phyloP scores from a whole-genome alignment of 75 land plant genomes.

The Pinus tabuliformis region DNA sequence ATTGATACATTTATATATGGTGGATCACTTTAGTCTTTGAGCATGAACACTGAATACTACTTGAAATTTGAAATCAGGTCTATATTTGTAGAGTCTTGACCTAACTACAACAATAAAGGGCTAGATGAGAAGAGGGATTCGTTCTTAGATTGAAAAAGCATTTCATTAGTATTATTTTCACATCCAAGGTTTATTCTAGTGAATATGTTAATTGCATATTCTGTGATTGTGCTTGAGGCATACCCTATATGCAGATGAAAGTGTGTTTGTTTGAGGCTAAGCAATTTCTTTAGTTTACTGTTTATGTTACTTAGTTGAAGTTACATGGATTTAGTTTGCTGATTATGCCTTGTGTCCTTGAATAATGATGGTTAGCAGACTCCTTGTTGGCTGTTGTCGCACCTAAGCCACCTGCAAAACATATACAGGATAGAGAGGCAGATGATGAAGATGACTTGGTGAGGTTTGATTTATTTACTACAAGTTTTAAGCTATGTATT shows the following conservation, averaged over 20 bases:
- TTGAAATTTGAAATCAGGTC: too few species aligned
- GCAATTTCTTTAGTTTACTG: background rate
- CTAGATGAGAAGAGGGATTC: too few species aligned
- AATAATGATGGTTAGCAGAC: constrained; percentile 41
- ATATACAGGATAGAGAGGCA: constrained; percentile 38
- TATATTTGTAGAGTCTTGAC: too few species aligned
- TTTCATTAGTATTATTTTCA: too few species aligned
- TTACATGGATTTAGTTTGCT: background rate
- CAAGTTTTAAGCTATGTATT: background rate
- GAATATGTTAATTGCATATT: too few species aligned
- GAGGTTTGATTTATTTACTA: background rate
- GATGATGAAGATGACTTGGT: constrained; percentile 80
- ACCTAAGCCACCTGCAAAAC: constrained; percentile 77
- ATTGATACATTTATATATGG: too few species aligned
- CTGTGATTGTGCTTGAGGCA: too few species aligned
- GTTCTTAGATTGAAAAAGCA: too few species aligned
- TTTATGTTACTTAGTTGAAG: background rate
- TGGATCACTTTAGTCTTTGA: too few species aligned
- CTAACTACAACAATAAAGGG: too few species aligned
- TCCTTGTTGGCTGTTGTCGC: constrained; percentile 63
- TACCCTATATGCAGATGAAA: background rate
- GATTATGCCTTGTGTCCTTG: background rate
- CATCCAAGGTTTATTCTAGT: too few species aligned
- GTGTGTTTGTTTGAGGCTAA: background rate
- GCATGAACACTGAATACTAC: too few species aligned